A percentile compares a stretch with the other conserved stretches of the same genome.
These are phyloP conservation scores for Albugo candida DNA, from an alignment of 352 stramenopile genomes.

Conservation along the genomic window DNA sequence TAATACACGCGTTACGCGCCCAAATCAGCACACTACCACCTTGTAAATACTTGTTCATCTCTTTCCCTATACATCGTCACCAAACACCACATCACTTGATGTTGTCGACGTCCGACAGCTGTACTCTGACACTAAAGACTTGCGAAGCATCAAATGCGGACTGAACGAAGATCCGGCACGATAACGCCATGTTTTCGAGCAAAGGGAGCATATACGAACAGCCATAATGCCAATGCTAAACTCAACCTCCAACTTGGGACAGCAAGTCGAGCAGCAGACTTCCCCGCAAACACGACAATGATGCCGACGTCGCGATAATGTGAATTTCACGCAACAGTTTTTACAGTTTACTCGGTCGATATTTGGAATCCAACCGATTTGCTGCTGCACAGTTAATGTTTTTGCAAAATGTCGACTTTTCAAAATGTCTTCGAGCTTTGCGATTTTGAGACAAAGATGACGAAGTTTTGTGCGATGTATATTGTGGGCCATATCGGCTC, in stretches of 20 bases:
- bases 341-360: slow-evolving; percentile 31
- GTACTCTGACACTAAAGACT: no score
- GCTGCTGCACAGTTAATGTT: slow-evolving; percentile 34
- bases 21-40: no score
- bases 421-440: slow-evolving; percentile 43
- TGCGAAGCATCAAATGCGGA: no score
- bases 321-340: slow-evolving; percentile 44
- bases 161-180: slow-evolving; percentile 15
- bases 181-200: slow-evolving; percentile 29
- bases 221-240: slow-evolving; percentile 36
- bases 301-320: slow-evolving; percentile 44
- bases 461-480: slow-evolving; percentile 36
- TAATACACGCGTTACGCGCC: no score
- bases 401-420: slow-evolving; percentile 47
- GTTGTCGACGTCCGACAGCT: no score
- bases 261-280: slow-evolving; percentile 57
- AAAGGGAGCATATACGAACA: slow-evolving; percentile 45
- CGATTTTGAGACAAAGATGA: slow-evolving; percentile 26
- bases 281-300: slow-evolving; percentile 62
- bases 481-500: slow-evolving; percentile 30
- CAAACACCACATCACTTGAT: no score
- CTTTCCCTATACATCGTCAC: no score
- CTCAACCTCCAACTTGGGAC: slow-evolving; percentile 59
- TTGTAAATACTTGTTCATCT: no score
- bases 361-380: slow-evolving; percentile 50